These are phyloP conservation scores for Insectozyma bohioensis DNA, from an alignment of 1,139 yeast species.

Conservation along the genomic window DNA sequence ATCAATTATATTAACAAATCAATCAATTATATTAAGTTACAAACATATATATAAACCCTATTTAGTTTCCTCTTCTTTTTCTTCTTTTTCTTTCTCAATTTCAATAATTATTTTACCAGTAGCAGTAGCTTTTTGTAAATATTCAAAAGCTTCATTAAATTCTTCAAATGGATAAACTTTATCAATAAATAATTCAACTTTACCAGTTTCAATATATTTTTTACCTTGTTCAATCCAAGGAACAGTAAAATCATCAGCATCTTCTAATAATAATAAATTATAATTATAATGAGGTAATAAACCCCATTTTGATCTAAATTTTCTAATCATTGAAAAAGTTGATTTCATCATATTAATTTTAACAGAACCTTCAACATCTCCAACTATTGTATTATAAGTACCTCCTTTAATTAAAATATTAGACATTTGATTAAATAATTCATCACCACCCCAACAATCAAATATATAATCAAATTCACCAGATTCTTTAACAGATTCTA, in stretches of 20 bases:
- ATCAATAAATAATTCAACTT: constrained; percentile 51
- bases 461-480: constrained; percentile 29
- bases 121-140: constrained; percentile 46
- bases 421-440: constrained; percentile 21
- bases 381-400: constrained; percentile 50
- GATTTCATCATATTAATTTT: constrained; percentile 5
- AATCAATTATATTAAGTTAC: no score
- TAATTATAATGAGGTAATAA: constrained; percentile 16
- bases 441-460: constrained; percentile 31
- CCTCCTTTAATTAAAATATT: constrained; percentile 38
- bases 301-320: constrained; percentile 13
- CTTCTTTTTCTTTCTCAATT: no score
- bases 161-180: constrained; percentile 50
- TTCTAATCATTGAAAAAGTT: constrained; percentile 5
- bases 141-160: constrained; percentile 48
- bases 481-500: constrained; percentile 24
- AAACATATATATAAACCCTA: no score
- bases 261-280: constrained; percentile 9
- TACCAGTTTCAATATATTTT: constrained; percentile 38
- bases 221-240: constrained; percentile 10
- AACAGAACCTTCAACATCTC: constrained; percentile 21
- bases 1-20: no score
- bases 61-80: no score
- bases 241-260: constrained; percentile 1
- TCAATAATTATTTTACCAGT: constrained; percentile 62